Conservation (phyloP, 768 basidiomycete genomes). For the Mycena rosella region DNA sequence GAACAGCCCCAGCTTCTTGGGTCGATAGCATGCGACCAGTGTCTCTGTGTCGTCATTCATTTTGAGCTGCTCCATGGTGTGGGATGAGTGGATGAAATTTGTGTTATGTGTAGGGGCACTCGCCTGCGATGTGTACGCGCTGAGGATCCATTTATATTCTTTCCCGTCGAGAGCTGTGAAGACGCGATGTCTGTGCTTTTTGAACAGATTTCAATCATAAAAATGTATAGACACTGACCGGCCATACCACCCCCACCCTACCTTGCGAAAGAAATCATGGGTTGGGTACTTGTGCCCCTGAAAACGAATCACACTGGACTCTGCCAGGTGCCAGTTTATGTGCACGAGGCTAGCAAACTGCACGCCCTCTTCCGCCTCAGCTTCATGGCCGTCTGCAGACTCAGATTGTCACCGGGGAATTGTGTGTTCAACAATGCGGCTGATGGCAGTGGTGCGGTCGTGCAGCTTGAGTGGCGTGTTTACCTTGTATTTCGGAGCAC, state of each 20-base stretch:
- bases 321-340: conserved; percentile 50
- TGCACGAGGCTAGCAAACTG: conserved; percentile 47
- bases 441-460: conserved; percentile 14
- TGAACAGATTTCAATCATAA: too few species aligned
- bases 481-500: conserved; percentile 40
- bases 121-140: conserved; percentile 36
- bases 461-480: conserved; percentile 40
- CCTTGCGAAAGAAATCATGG: conserved; percentile 42
- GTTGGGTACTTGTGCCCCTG: conserved; percentile 43
- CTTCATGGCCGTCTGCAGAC: not conserved
- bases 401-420: not conserved
- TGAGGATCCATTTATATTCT: conserved; percentile 51
- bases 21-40: conserved; percentile 36
- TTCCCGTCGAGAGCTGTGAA: conserved; percentile 50
- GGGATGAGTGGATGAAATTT: not conserved
- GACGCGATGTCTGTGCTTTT: conserved; percentile 43
- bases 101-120: not conserved
- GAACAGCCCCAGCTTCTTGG: conserved; percentile 23
- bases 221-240: conserved; percentile 30
- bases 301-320: conserved; percentile 47
- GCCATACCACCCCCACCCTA: conserved; percentile 39
- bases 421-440: conserved; percentile 21
- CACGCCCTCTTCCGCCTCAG: conserved; percentile 37
- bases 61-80: conserved; percentile 27
- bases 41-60: conserved; percentile 38